Base-by-base conservation (phyloP, 106 monocot species). In the Dioscorea zingiberensis region DNA sequence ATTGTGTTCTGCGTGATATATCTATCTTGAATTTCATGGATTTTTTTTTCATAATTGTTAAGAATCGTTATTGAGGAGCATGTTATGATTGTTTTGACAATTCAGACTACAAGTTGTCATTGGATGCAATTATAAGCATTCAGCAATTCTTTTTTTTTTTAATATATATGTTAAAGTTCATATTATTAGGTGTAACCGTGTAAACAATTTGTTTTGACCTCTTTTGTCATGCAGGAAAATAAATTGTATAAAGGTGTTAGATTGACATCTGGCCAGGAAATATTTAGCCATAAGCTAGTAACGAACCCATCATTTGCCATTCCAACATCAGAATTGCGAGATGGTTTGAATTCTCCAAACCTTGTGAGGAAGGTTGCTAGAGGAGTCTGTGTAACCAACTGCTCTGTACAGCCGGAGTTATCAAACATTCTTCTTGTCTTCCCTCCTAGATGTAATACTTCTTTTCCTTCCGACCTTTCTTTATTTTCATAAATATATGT, bases 191-290 rank as follows among this genome's bases (percentile, higher is more conserved):
- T 38, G 10, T 38, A 10, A 38, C 10, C 6, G 38, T 38, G 38
- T 38, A 0, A 38, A 10, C 10, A 38, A 38, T 38, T 38, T 38
- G 38, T 38, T 38, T 38, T 38, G 38, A 38, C 3, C 38, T n/a
- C 1, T 38, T 38, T 38, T 38, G 38, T 38, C 10, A 65, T 70
- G 47, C 78, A 87, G 87, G 87, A 82, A 80, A 76, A 13, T 49
- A 69, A 53, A 27, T 26, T 75, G 21, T 87, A 64, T 73, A 71
- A 76, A 82, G 87, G 87, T 69, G 76, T 87, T 44, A 83, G 65
- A 63, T 78, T 93, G 72, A 69, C 84, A 74, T 88, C 87, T 73
- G 87, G 93, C 59, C 87, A 93, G 66, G 87, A 88, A 44, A 85
- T 93, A 26, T 78, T 65, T 54, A 82, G 93, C 72, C 58, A 65